Evolutionary conservation across 495 filamentous ascomycete species (phyloP).

Genomic region (Podospora anserina): DNA sequence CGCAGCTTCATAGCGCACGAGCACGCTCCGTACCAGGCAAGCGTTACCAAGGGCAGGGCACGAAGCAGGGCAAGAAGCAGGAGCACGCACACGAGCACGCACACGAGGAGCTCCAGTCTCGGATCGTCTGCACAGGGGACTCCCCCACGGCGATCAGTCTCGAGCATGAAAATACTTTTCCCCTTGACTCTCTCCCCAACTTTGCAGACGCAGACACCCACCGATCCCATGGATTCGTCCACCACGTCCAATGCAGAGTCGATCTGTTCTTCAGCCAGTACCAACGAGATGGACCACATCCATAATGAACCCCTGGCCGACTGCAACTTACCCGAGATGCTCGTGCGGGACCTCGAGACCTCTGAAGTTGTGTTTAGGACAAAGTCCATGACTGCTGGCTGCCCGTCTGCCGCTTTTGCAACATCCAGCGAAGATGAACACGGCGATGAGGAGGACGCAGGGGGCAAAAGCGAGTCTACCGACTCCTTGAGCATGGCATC

Average conservation of each 20-base stretch:
- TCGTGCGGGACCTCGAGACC: conserved; percentile 41
- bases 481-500: conserved; percentile 33
- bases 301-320: conserved; percentile 27
- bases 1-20: not conserved
- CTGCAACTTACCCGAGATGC: conserved; percentile 45
- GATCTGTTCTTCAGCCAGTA: conserved; percentile 3
- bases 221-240: conserved; percentile 7
- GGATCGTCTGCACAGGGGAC: conserved; percentile 29
- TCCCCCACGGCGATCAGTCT: conserved; percentile 28
- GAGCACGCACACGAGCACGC: not conserved
- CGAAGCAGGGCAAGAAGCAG: conserved; percentile 1
- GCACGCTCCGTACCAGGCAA: conserved; percentile 2
- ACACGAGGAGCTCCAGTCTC: conserved; percentile 7
- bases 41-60: not conserved
- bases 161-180: conserved; percentile 20
- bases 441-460: conserved; percentile 10
- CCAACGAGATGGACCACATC: conserved; percentile 15
- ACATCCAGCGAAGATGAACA: conserved; percentile 23
- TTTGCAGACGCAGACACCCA: conserved; percentile 6
- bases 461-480: conserved; percentile 10
- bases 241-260: not conserved
- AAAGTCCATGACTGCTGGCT: conserved; percentile 42
- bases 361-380: conserved; percentile 40
- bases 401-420: conserved; percentile 32
- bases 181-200: conserved; percentile 17